Evolutionary conservation across 257 asterid genomes (phyloP), one percentile per base, ranked within the genome.

Genomic region (Solanum phureja): DNA sequence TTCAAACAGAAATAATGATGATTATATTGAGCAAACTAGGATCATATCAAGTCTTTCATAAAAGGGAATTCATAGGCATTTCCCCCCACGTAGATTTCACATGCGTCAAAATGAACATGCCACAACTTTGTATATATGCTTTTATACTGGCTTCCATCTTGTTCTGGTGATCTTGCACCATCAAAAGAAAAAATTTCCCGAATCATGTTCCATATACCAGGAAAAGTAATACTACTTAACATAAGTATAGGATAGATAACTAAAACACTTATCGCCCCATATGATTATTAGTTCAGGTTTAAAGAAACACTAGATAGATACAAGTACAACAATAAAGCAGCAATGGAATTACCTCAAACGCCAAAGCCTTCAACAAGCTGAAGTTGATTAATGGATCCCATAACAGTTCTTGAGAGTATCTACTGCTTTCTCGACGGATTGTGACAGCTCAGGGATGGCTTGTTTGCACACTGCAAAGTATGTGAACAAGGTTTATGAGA

Each of bases 381-480:
- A 86, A 86, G 91, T 88, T 46, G 7, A 62, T 62, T 91, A 91
- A 88, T 93, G 89, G 89, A 95, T 93, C 87, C 98, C 98, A 86
- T 92, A 93, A 87, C 93, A 94, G 93, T 91, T 93, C 83, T 92
- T 92, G 60, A 97, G 95, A 88, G 98, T 90, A 90, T 92, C 92
- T 86, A 95, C 89, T 85, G 93, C 88, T 88, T 95, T 94, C 95
- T 94, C 98, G 4, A 93, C 86, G 27, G 94, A 92, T 60, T 93
- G 93, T 38, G 93, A 90, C 77, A 95, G 95, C 92, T 93, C 95
- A 1, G 98, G 96, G 84, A 97, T 86, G 83, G 98, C 85, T 86
- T 93, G 91, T 90, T 94, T 95, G 87, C 90, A 89, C 88, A 95
- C 98, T 97, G 96, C 77, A 90, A 89, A 69, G 69, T 87, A 88